Base-by-base conservation (phyloP, 2,329 filamentous ascomycete genomes). In the Cladophialophora chaetospira region DNA sequence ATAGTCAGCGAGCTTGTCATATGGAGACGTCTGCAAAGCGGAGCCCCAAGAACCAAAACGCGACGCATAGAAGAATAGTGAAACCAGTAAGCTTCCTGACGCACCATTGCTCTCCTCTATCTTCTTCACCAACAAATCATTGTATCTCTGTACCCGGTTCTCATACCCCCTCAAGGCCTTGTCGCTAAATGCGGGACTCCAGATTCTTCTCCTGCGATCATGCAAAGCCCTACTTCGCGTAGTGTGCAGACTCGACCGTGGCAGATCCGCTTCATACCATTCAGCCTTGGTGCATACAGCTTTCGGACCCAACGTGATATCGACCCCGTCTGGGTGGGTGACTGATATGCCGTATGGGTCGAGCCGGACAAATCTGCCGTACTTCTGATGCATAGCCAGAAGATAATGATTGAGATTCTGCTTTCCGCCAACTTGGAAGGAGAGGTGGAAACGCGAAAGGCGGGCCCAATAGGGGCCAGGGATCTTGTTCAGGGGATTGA, bases 121-220 rank as follows among this genome's bases (percentile, higher is more conserved):
- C 4, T 69, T 66, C 3, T 63, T 38, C 1, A 73, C 54, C 5
- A 77, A 63, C 56, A 70, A 65, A 40, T 73, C 64, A 19, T 70
- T 72, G 60, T 75, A 73, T 2, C 50, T 60, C 11, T 66, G 62
- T 2, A 77, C 65, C 1, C 72, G 67, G 13, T 66, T 54, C 57
- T 77, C 75, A 56, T 78, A 78, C 3, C 71, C 72, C 2, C 73
- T 68, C 19, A 78, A 55, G 4, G 72, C 69, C 51, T 70, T 72
- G 55, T 74, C 71, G 53, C 70, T 72, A 61, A 78, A 77, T 0
- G 70, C 75, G 8, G 66, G 61, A 48, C 69, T 71, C 75, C 75
- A 79, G 23, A 74, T 65, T 9, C 71, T 66, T 6, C 75, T 68
- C 21, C 75, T 67, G 6, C 66, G 64, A 55, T 75, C 72, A 64